Evolutionary conservation across 2,329 filamentous ascomycete species (phyloP), one percentile per base, ranked within the genome.

Genomic region (Penicillium decumbens): DNA sequence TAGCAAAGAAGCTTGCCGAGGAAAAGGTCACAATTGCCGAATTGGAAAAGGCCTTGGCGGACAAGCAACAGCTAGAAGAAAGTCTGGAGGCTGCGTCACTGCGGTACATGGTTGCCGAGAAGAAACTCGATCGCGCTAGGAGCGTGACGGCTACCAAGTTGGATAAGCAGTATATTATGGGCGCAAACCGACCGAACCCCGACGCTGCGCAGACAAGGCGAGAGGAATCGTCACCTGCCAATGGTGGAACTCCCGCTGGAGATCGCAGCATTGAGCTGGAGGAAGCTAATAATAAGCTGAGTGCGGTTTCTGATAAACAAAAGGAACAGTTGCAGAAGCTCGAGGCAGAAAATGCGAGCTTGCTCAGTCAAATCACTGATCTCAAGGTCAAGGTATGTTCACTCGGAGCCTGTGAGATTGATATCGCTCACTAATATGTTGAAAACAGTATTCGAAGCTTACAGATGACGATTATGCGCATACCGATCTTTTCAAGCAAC

Each of bases 391-490:
- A 80, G 63, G 67, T 72, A 56, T 78, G 61, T 39, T 28, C 2
- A 25, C 30, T 39, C 8, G n/a, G 35, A 12, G 4, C 2, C 15
- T 20, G 6, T 43, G 23, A 35, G 5, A 32, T 32, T 4, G 3
- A 40, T 25, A 39, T 29, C 33, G 41, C 51, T 49, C 33, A 56
- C 45, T 55, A 18, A 48, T 35, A 37, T 37, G 13, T 10, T 9
- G 35, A 41, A 45, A 42, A 12, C 44, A 84, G 66, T 77, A 88
- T 41, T 84, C 88, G 12, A 84, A 81, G 47, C 75, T 91, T 39
- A 87, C 88, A 0, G 93, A 98, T 62, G 93, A 98, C 55, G 93
- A 98, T 61, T 97, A 95, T 65, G 85, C 90, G 35, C 84, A 89
- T 49, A 95, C 90, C 4, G 90, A 96, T 61, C 79, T 95, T 3